These are phyloP conservation scores for Cylindrotheca closterium DNA, from an alignment of 108 stramenopile species.

Conservation along the genomic window DNA sequence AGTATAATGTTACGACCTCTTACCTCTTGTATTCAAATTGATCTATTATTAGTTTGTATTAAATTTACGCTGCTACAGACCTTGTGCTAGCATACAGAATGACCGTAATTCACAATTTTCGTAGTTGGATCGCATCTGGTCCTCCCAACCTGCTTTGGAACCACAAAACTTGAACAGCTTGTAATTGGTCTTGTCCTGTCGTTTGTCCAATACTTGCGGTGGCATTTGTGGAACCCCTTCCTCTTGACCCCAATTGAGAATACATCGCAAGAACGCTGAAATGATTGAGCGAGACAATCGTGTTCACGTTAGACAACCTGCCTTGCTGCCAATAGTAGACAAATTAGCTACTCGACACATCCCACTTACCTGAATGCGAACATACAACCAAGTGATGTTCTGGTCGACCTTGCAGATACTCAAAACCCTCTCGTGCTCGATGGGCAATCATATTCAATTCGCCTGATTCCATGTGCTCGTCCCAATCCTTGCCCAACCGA, in stretches of 20 bases:
- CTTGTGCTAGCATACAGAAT: constrained; percentile 34
- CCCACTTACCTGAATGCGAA: constrained; percentile 38
- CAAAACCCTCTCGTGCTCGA: constrained; percentile 38
- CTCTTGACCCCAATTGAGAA: constrained; percentile 50
- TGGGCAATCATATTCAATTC: constrained; percentile 45
- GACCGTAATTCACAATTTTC: constrained; percentile 60
- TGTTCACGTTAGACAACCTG: too few relatives aligned
- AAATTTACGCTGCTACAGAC: too few relatives aligned
- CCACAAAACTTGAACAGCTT: constrained; percentile 23
- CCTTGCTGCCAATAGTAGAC: too few relatives aligned
- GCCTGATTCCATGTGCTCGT: constrained; percentile 43
- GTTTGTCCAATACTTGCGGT: constrained; percentile 35
- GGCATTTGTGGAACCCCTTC: constrained; percentile 35
- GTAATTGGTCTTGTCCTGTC: constrained; percentile 6
- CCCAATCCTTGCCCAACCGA: constrained; percentile 21
- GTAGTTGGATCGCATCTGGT: constrained; percentile 43
- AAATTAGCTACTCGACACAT: too few relatives aligned
- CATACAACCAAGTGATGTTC: constrained; percentile 45
- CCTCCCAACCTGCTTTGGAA: constrained; percentile 26
- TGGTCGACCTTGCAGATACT: constrained; percentile 28
- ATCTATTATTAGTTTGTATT: too few relatives aligned
- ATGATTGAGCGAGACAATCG: neutral
- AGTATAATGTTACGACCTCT: too few relatives aligned
- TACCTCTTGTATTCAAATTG: too few relatives aligned
- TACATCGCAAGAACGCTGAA: constrained; percentile 51